Conservation (phyloP, 108 stramenopile genomes). For the Cylindrotheca closterium region DNA sequence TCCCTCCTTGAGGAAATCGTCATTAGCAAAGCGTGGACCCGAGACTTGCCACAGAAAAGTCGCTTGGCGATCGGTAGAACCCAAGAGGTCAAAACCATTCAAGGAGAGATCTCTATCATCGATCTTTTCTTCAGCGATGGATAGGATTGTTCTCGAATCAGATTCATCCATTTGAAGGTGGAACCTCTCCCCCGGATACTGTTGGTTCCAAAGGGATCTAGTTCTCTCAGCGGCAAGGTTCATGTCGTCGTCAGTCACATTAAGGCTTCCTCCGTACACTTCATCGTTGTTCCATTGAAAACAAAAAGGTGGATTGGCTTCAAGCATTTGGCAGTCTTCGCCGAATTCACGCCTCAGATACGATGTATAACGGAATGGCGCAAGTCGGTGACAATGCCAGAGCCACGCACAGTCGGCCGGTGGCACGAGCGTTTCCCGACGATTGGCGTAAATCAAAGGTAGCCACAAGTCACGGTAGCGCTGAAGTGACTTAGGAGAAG, state of each 20-base stretch:
- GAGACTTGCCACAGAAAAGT: slow-evolving; percentile 59
- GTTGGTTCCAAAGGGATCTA: slow-evolving; percentile 2
- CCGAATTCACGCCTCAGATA: not conserved
- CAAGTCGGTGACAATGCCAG: slow-evolving; percentile 2
- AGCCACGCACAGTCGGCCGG: slow-evolving; percentile 3
- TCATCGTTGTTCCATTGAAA: not conserved
- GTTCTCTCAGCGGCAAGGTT: not conserved
- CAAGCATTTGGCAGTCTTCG: not conserved
- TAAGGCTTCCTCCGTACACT: not conserved
- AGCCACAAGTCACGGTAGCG: not conserved
- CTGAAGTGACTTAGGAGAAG: not conserved
- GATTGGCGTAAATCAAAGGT: not conserved
- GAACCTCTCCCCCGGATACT: slow-evolving; percentile 9
- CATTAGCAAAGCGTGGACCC: slow-evolving; percentile 22
- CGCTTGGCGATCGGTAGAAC: slow-evolving; percentile 33
- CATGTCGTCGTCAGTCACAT: not conserved
- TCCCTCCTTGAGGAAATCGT: slow-evolving; percentile 38
- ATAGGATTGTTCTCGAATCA: not conserved
- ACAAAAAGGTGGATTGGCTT: slow-evolving; percentile 3
- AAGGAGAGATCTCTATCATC: not conserved
- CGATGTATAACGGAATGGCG: not conserved
- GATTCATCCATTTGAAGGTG: no score
- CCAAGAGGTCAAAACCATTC: slow-evolving; percentile 45
- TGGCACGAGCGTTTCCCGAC: not conserved
- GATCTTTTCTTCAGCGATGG: not conserved